Base-by-base conservation (phyloP, 495 filamentous ascomycete species). In the Hypoxylon fragiforme region DNA sequence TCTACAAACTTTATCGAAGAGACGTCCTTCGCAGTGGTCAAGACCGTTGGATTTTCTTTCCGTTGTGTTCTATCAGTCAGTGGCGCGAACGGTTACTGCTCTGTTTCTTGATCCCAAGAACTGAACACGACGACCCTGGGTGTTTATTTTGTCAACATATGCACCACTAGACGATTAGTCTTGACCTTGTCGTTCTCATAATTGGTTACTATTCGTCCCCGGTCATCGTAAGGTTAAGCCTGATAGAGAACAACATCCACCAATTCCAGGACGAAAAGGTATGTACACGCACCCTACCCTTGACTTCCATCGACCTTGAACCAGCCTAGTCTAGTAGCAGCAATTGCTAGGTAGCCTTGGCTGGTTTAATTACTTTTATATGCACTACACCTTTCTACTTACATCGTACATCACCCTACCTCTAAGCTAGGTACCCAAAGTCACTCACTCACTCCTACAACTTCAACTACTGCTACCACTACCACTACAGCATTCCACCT, bases 291-390 rank as follows among this genome's bases (percentile, higher is more conserved):
- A 9, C 3, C 18, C n/a, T 5, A 13, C 16, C 34, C 15, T 26
- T 7, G n/a, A 16, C 24, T 9, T 4, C 24, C 24, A 28, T n/a
- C n/a, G n/a, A n/a, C n/a, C n/a, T n/a, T n/a, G n/a, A n/a, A n/a
- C n/a, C n/a, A n/a, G n/a, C n/a, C n/a, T n/a, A n/a, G n/a, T n/a
- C n/a, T n/a, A n/a, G n/a, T n/a, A n/a, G n/a, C n/a, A n/a, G n/a
- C n/a, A n/a, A n/a, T n/a, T n/a, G n/a, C n/a, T n/a, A n/a, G n/a
- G n/a, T n/a, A n/a, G n/a, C n/a, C 41, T 44, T 19, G 41, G 41
- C 11, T n/a, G n/a, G 24, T 19, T 44, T 40, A 40, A 40, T 40
- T 44, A 44, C 13, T 19, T 44, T 28, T 9, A 28, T 28, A 28
- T 28, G 24, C 24, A 28, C 24, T 28, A 28, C 24, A 44, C 18